These are phyloP conservation scores for Volvox africanus DNA, from an alignment of 139 green algal genomes.

Conservation along the genomic window DNA sequence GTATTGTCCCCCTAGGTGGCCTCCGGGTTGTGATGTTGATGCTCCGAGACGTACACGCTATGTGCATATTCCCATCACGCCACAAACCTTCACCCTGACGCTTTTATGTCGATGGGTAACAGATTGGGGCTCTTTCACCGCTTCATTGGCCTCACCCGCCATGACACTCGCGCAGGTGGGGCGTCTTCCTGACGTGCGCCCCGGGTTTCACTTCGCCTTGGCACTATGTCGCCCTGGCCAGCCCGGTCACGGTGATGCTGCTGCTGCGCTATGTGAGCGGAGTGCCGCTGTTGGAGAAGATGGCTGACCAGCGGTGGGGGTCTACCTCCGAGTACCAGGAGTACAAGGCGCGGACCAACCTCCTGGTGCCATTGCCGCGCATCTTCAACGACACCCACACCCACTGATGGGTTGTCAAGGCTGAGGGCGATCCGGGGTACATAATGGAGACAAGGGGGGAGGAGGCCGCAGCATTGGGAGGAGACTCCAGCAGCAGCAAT, in stretches of 20 bases:
- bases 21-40: no score
- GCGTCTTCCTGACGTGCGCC: constrained; percentile 73
- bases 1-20: no score
- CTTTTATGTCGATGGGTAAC: no score
- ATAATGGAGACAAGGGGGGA: background rate
- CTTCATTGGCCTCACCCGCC: no score
- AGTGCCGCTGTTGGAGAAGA: constrained; percentile 58
- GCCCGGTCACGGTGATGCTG: constrained; percentile 75
- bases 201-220: constrained; percentile 52
- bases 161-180: constrained; percentile 62
- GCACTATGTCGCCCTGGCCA: constrained; percentile 66
- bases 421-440: background rate
- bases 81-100: no score
- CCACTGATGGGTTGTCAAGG: background rate
- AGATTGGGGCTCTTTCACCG: no score
- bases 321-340: constrained; percentile 65
- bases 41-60: no score
- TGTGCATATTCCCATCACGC: no score
- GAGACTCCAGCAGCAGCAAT: no score
- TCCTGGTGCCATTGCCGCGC: constrained; percentile 69
- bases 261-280: constrained; percentile 44
- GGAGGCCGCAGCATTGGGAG: no score
- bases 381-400: constrained; percentile 46
- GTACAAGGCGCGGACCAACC: constrained; percentile 68
- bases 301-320: constrained; percentile 73